A percentile compares a stretch with the other conserved stretches of the same genome.
Evolutionary conservation across 2,329 filamentous ascomycete species (phyloP).

Genomic region (Lachnum nothofagi): DNA sequence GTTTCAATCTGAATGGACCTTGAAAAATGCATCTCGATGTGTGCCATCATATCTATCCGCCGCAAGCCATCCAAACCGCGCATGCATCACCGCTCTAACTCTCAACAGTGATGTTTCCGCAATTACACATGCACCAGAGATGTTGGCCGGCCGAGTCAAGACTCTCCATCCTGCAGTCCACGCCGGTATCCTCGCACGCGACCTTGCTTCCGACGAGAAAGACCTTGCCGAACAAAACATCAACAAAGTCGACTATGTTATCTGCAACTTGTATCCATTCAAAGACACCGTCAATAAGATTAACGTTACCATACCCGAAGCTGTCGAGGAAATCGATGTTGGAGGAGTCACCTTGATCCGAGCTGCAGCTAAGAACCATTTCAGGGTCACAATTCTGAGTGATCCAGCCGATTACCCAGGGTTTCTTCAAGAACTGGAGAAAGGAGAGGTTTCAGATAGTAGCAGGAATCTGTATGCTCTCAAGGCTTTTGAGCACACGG

Average conservation of each 20-base stretch:
- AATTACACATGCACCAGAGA: constrained; percentile 95
- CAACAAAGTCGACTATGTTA: constrained; percentile 88
- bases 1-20: too few species aligned
- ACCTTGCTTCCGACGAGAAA: constrained; percentile 93
- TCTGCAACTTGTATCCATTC: constrained; percentile 99
- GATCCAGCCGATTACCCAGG: constrained; percentile 90
- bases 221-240: constrained; percentile 94
- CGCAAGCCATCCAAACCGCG: too few species aligned
- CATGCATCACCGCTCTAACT: neutral
- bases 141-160: constrained; percentile 89
- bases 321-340: constrained; percentile 98
- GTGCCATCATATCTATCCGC: too few species aligned
- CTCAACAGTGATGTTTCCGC: constrained; percentile 81
- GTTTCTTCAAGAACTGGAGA: constrained; percentile 85
- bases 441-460: constrained; percentile 77
- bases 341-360: constrained; percentile 94
- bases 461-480: constrained; percentile 86
- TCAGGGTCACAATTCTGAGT: constrained; percentile 89
- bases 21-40: too few species aligned
- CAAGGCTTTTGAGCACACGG: constrained; percentile 97
- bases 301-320: constrained; percentile 93
- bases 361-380: constrained; percentile 96
- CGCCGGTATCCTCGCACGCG: constrained; percentile 82
- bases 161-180: constrained; percentile 85
- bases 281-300: constrained; percentile 96